These are phyloP conservation scores for Pseudogymnoascus sp. DNA, from an alignment of 2,329 filamentous ascomycete species.

Conservation along the genomic window DNA sequence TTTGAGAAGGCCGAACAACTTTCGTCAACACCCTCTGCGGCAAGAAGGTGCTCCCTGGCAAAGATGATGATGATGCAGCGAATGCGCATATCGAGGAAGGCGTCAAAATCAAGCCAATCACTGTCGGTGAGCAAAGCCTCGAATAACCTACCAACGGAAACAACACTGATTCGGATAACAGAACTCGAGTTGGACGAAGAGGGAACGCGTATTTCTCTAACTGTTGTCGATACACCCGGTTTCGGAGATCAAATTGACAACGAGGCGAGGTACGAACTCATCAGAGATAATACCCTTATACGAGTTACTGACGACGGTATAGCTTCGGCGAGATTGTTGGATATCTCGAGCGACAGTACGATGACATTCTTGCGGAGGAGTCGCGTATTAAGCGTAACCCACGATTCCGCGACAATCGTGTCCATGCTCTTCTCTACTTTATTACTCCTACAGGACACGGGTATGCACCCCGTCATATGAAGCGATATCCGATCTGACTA, in stretches of 20 bases:
- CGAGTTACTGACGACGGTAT: slow-evolving; percentile 25
- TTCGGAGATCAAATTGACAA: slow-evolving; percentile 99
- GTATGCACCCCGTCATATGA: slow-evolving; percentile 41
- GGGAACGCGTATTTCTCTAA: slow-evolving; percentile 94
- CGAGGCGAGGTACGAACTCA: slow-evolving; percentile 69
- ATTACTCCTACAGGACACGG: slow-evolving; percentile 96
- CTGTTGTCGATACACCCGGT: slow-evolving; percentile 95
- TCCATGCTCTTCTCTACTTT: slow-evolving; percentile 97
- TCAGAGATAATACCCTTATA: slow-evolving; percentile 1
- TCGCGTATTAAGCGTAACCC: slow-evolving; percentile 99
- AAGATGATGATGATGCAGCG: slow-evolving; percentile 85
- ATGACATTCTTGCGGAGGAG: slow-evolving; percentile 98
- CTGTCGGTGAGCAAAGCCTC: slow-evolving; percentile 64
- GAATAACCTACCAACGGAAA: slow-evolving; percentile 11
- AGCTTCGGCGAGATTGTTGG: slow-evolving; percentile 97
- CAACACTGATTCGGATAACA: slow-evolving; percentile 36
- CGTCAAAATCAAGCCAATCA: slow-evolving; percentile 97
- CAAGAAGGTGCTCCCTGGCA: slow-evolving; percentile 81
- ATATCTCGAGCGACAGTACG: slow-evolving; percentile 98
- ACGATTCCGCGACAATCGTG: slow-evolving; percentile 97
- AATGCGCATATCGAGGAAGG: slow-evolving; percentile 91
- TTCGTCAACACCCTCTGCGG: slow-evolving; percentile 99
- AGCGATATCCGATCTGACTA: slow-evolving; percentile 11
- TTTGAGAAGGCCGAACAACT: slow-evolving; percentile 73
- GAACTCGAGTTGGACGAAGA: slow-evolving; percentile 96